These are phyloP conservation scores for Maudiozyma humilis DNA, from an alignment of 1,139 yeast species.

Conservation along the genomic window DNA sequence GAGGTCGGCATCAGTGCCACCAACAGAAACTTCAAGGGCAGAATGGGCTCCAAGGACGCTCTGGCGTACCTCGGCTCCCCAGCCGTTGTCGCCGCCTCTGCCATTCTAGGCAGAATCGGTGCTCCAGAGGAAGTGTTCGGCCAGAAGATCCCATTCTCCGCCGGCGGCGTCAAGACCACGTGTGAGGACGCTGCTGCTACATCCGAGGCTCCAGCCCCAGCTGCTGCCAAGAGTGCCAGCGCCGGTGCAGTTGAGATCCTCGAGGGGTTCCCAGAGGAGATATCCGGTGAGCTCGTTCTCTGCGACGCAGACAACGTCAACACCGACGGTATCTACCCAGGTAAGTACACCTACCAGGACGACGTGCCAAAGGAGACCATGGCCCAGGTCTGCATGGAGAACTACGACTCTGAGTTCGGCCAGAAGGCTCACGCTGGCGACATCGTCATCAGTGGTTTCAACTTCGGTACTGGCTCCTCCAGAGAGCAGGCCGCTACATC, in stretches of 20 bases:
- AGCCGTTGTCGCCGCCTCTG: constrained; percentile 96
- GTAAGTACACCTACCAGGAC: constrained; percentile 96
- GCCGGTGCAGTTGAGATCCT: constrained; percentile 56
- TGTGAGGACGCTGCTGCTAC: constrained; percentile 33
- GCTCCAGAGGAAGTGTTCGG: constrained; percentile 83
- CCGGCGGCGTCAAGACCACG: constrained; percentile 24
- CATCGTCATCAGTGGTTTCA: constrained; percentile 83
- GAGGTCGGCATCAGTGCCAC: constrained; percentile 98
- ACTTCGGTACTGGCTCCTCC: constrained; percentile 98
- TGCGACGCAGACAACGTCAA: constrained; percentile 97
- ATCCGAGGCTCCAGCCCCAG: constrained; percentile 24
- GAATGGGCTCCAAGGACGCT: constrained; percentile 98
- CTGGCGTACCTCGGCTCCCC: constrained; percentile 94
- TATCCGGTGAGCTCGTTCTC: constrained; percentile 83
- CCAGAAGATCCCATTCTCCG: constrained; percentile 13
- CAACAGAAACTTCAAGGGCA: constrained; percentile 94
- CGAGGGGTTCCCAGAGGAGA: constrained; percentile 82
- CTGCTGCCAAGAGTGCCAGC: constrained; percentile 28
- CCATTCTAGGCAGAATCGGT: constrained; percentile 85
- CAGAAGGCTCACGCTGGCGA: constrained; percentile 78
- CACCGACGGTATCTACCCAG: constrained; percentile 98
- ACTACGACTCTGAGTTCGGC: constrained; percentile 84
- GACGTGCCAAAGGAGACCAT: constrained; percentile 87
- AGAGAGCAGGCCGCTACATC: constrained; percentile 99
- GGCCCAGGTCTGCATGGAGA: constrained; percentile 99